Percentiles rank a stretch among this genome's conserved stretches.
These are phyloP conservation scores for Luzula sylvatica DNA, from an alignment of 176 grass and related monocot species.

Conservation along the genomic window DNA sequence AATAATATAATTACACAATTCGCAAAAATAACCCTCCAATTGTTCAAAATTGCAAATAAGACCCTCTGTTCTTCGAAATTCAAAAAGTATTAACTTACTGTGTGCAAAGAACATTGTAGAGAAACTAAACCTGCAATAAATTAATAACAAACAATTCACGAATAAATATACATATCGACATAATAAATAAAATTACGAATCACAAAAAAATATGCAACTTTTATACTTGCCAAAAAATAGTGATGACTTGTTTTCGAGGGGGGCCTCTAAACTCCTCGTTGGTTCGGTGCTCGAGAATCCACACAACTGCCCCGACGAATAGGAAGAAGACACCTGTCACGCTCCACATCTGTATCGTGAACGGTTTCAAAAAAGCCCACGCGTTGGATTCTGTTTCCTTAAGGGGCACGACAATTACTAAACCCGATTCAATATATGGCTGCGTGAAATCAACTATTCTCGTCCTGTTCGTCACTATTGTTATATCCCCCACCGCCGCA, in stretches of 20 bases:
- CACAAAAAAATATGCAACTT: slow-evolving; percentile 4
- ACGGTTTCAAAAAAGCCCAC: slow-evolving; percentile 81
- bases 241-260: slow-evolving; percentile 49
- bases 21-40: background rate
- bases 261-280: slow-evolving; percentile 59
- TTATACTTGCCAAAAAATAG: slow-evolving; percentile 58
- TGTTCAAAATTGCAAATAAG: slow-evolving; percentile 16
- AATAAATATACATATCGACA: too few relatives aligned
- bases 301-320: slow-evolving; percentile 68
- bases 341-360: slow-evolving; percentile 71
- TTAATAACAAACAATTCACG: too few relatives aligned
- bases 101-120: slow-evolving; percentile 86
- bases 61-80: too few relatives aligned
- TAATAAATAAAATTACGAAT: background rate
- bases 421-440: slow-evolving; percentile 69
- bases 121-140: slow-evolving; percentile 82
- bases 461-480: slow-evolving; percentile 60
- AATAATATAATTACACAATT: background rate
- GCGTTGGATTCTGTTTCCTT: slow-evolving; percentile 45
- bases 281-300: slow-evolving; percentile 68
- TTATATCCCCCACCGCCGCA: slow-evolving; percentile 67
- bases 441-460: slow-evolving; percentile 77
- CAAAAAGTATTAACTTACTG: slow-evolving; percentile 37
- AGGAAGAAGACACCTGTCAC: slow-evolving; percentile 52
- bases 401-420: slow-evolving; percentile 50